Evolutionary conservation across 345 rosid genomes (phyloP), one percentile per base, ranked within the genome.

Genomic region (Pelargonium nanum): DNA sequence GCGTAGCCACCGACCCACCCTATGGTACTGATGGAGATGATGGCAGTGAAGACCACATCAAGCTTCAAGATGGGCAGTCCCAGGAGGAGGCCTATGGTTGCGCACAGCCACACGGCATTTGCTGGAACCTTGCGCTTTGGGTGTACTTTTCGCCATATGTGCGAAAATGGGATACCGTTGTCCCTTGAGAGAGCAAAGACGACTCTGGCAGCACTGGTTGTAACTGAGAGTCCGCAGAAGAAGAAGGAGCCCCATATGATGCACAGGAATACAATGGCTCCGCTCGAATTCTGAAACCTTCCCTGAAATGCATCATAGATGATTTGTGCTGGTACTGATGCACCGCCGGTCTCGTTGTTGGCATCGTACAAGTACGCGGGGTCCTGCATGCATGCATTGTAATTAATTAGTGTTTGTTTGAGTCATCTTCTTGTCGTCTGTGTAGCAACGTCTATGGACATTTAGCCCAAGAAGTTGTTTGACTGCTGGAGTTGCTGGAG

Each of bases 181-280:
- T 70, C 74, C 45, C 69, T 65, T 3, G 74, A 65, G 17, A 70
- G 53, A 5, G 74, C 74, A 32, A 65, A 60, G 4, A 70, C 70
- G 19, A 70, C 74, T 65, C 74, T 60, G 13, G 74, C 70, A 24
- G 74, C 74, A 57, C 74, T 65, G 28, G 65, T 45, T 0, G 74
- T 70, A 8, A 70, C 70, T 0, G 65, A 56, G 15, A 65, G 74
- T 22, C 70, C 74, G 25, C 70, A 65, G 53, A 65, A 70, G 70
- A 65, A 70, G 70, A 63, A 69, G 65, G 70, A 70, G 10, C 74
- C 74, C 74, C 74, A 60, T 6, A 65, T 65, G 61, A 70, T 65
- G 20, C 70, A 53, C 56, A 70, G 62, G 57, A 60, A 60, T 17
- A 70, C 59, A 12, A 70, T 58, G 15, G 74, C 74, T 55, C 74